Percentiles rank a stretch among this genome's conserved stretches.
Conservation (phyloP, 768 basidiomycete genomes). For the Cyclocybe aegerita region DNA sequence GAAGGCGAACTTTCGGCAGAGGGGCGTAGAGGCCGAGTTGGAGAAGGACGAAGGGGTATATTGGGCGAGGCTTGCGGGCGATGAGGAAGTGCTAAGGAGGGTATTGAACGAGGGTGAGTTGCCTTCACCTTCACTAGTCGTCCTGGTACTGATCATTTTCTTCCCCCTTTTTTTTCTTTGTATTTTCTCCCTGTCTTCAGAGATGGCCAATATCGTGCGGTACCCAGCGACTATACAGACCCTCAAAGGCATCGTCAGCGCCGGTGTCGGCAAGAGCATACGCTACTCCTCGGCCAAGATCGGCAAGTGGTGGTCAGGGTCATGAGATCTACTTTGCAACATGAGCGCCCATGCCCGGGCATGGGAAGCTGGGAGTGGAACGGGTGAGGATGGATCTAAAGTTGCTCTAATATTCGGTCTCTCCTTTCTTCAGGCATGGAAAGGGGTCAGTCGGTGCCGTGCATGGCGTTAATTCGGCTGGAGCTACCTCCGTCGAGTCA, state of each 20-base stretch:
- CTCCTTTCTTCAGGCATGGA: not conserved
- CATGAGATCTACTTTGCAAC: slow-evolving; percentile 16
- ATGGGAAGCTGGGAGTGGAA: not conserved
- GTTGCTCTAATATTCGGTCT: not conserved
- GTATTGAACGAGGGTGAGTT: slow-evolving; percentile 56
- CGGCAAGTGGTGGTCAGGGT: slow-evolving; percentile 75
- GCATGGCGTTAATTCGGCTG: no score
- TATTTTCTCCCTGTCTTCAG: slow-evolving; percentile 32
- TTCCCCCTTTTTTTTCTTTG: not conserved
- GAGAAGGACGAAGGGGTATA: slow-evolving; percentile 74
- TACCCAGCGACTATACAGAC: slow-evolving; percentile 83
- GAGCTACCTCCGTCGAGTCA: no score
- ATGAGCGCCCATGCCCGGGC: not conserved
- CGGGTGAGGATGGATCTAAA: not conserved
- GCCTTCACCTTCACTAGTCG: not conserved
- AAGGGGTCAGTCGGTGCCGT: not conserved
- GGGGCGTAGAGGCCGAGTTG: slow-evolving; percentile 26
- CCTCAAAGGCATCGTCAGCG: slow-evolving; percentile 82
- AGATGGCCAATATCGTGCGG: slow-evolving; percentile 76
- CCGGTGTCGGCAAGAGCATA: slow-evolving; percentile 76
- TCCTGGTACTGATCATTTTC: not conserved
- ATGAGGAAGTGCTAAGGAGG: slow-evolving; percentile 46
- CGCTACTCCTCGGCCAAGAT: slow-evolving; percentile 78
- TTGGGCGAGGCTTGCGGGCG: slow-evolving; percentile 71
- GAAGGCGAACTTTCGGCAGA: slow-evolving; percentile 47